Base-by-base conservation (phyloP, 768 basidiomycete genomes). In the Cantharellus anzutake region DNA sequence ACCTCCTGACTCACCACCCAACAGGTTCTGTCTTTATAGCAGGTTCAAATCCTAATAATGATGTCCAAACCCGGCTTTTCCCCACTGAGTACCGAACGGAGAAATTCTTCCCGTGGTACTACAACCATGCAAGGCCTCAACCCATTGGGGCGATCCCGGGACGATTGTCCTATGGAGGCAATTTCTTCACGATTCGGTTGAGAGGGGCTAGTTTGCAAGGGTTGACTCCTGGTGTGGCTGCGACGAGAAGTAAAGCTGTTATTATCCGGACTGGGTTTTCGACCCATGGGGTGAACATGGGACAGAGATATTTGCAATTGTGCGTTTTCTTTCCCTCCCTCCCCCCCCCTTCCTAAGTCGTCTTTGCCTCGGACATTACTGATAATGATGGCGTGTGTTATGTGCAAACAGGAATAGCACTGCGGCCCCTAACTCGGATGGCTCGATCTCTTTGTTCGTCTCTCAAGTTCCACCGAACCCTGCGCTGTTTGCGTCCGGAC, bases 51-150 rank as follows among this genome's bases (percentile, higher is more conserved):
- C 86, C 88, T 0, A 86, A 89, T 68, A 72, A 79, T 4, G 84
- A 88, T 67, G 5, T 51, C 41, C 50, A 59, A 0, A 64, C 78
- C 48, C 73, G 73, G 67, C 20, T 29, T 29, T 92, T 84, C 67
- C 81, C 82, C 39, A 90, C 89, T 16, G 87, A 94, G 68, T 94
- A 93, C 68, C 76, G 89, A 56, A 84, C 90, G 40, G 91, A 96
- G 68, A 82, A 83, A 77, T 74, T 94, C 64, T 76, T 75, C 58
- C 93, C 94, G 0, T 83, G 85, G 35, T 98, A 93, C 67, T 85
- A 77, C 70, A 80, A 78, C 66, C 65, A 76, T 66, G 48, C 51
- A 35, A 72, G 83, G 16, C 84, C 84, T 2, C 71, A 81, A 65
- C 82, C 82, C 0, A 64, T 69, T 38, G 82, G 82, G 0, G 66